Evolutionary conservation across 306 rosid genomes (phyloP).

Genomic region (Corylus heterophylla): DNA sequence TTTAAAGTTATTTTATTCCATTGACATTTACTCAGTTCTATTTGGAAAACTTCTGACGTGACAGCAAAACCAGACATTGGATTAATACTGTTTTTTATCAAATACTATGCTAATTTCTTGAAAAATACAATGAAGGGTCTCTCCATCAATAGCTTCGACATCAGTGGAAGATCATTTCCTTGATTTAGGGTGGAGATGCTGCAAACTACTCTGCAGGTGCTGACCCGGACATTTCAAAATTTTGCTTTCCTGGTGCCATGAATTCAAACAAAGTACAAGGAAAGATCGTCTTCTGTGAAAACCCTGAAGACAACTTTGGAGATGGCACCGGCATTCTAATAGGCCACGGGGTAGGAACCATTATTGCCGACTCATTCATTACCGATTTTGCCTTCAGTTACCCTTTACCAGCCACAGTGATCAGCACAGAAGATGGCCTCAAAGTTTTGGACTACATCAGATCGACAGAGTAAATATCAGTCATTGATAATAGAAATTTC

Average conservation of each 20-base stretch:
- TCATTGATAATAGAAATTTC: background rate
- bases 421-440: conserved; percentile 24
- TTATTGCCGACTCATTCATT: conserved; percentile 14
- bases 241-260: conserved; percentile 1
- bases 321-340: conserved; percentile 23
- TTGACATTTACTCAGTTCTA: no score
- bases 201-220: conserved; percentile 36
- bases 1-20: background rate
- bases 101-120: background rate
- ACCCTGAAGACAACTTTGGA: no score
- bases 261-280: conserved; percentile 23
- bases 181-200: conserved; percentile 43
- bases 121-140: conserved; percentile 25
- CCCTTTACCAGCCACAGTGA: conserved; percentile 23
- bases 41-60: no score
- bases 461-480: conserved; percentile 18
- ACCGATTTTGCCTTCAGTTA: conserved; percentile 18
- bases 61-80: no score
- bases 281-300: conserved; percentile 31
- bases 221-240: conserved; percentile 14
- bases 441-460: conserved; percentile 30
- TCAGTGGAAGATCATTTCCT: conserved; percentile 19
- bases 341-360: conserved; percentile 30
- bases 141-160: conserved; percentile 26
- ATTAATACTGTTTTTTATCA: no score